These are phyloP conservation scores for Trichoderma sp. DNA, from an alignment of 2,329 filamentous ascomycete species.

Conservation along the genomic window DNA sequence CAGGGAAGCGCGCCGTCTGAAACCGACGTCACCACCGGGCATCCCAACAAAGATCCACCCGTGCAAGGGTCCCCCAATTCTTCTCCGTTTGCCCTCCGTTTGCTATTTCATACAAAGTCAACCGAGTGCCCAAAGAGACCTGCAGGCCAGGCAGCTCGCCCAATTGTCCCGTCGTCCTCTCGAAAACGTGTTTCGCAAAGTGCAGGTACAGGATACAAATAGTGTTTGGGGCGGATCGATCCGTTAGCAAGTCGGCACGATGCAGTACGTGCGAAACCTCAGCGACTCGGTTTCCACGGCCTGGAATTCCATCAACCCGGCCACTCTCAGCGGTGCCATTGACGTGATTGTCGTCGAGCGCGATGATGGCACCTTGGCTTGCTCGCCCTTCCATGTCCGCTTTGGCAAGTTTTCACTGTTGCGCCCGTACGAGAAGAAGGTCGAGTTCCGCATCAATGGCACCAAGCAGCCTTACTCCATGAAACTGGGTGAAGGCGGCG, in stretches of 20 bases:
- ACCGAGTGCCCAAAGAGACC: conserved; percentile 1
- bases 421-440: conserved; percentile 96
- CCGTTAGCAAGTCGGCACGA: conserved; percentile 41
- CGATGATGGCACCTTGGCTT: conserved; percentile 83
- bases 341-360: conserved; percentile 98
- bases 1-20: conserved; percentile 9
- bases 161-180: neutral
- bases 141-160: conserved; percentile 3
- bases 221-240: neutral
- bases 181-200: neutral
- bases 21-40: conserved; percentile 16
- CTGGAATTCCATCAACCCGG: conserved; percentile 99
- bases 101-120: neutral
- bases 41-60: conserved; percentile 17
- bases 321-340: conserved; percentile 94
- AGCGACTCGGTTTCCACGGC: conserved; percentile 95
- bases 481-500: conserved; percentile 96
- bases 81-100: conserved; percentile 11
- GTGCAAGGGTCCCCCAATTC: conserved; percentile 1
- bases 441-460: conserved; percentile 95
- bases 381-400: conserved; percentile 96
- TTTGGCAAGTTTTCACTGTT: conserved; percentile 98
- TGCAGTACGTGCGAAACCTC: conserved; percentile 98
- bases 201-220: neutral
- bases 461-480: conserved; percentile 90